Evolutionary conservation across 371 early-diverging fungal species (phyloP).

Genomic region (Thermomucor indicae-seudaticae): DNA sequence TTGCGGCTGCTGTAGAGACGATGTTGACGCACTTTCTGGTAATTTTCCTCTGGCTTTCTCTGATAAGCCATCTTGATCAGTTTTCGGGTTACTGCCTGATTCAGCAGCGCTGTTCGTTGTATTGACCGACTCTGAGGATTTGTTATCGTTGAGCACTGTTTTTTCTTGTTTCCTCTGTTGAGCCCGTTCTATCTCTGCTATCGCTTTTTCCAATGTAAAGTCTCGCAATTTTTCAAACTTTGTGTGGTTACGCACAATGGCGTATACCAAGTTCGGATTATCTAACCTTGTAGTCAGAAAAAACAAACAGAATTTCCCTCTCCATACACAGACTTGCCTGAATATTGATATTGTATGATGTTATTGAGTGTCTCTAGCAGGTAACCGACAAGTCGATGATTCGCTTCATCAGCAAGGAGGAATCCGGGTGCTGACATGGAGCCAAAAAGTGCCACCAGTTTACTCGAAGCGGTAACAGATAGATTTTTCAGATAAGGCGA

Average conservation of each 20-base stretch:
- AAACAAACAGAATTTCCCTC: neutral
- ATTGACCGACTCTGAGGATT: neutral
- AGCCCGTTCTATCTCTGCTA: slow-evolving; percentile 52
- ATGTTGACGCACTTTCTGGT: slow-evolving; percentile 18
- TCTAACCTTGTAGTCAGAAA: slow-evolving; percentile 18
- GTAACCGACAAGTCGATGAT: slow-evolving; percentile 68
- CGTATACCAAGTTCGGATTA: slow-evolving; percentile 77
- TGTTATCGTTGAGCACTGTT: slow-evolving; percentile 10
- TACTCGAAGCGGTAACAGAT: slow-evolving; percentile 66
- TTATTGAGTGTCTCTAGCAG: slow-evolving; percentile 76
- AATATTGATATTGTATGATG: slow-evolving; percentile 76
- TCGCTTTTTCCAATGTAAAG: slow-evolving; percentile 61
- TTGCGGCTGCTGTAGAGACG: slow-evolving; percentile 3
- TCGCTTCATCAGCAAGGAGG: slow-evolving; percentile 71
- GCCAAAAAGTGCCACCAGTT: slow-evolving; percentile 69
- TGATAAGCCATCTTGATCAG: slow-evolving; percentile 11
- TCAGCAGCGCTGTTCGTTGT: slow-evolving; percentile 3
- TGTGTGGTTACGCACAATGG: slow-evolving; percentile 65
- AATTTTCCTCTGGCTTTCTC: slow-evolving; percentile 41
- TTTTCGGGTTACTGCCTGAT: neutral
- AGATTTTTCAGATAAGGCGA: slow-evolving; percentile 76
- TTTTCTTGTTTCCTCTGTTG: slow-evolving; percentile 39
- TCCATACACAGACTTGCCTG: slow-evolving; percentile 31
- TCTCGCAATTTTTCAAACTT: slow-evolving; percentile 59
- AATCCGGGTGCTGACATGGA: slow-evolving; percentile 79